These are phyloP conservation scores for Tremellales sp. DNA, from an alignment of 1,284 basidiomycete genomes.

Conservation along the genomic window DNA sequence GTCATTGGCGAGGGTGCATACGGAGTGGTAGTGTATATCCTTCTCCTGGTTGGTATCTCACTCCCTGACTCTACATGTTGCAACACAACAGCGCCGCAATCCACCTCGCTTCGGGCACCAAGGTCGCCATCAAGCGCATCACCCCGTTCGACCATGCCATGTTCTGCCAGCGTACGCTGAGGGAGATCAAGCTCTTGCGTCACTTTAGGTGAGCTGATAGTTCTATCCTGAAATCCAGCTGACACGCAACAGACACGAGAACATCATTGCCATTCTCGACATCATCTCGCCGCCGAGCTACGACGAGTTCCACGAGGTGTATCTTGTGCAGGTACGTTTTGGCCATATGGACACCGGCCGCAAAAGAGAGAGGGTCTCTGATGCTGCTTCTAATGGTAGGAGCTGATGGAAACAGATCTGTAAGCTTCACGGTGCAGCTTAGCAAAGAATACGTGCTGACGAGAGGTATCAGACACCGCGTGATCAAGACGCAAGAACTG, in stretches of 20 bases:
- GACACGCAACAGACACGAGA: constrained; percentile 33
- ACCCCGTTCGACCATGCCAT: constrained; percentile 88
- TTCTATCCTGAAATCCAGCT: not conserved
- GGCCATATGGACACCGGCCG: too few species aligned
- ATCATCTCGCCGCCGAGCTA: constrained; percentile 85
- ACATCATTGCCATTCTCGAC: constrained; percentile 94
- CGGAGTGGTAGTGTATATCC: constrained; percentile 67
- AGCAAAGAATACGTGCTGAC: constrained; percentile 5
- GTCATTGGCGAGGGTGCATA: constrained; percentile 82
- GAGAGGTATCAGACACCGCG: constrained; percentile 56
- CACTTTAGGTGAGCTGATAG: constrained; percentile 58
- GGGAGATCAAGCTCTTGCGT: constrained; percentile 84
- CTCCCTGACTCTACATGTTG: not conserved
- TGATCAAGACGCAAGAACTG: constrained; percentile 71
- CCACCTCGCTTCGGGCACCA: constrained; percentile 71
- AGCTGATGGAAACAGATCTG: constrained; percentile 74
- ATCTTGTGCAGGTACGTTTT: constrained; percentile 63
- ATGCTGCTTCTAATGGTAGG: constrained; percentile 50
- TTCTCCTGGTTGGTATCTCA: not conserved
- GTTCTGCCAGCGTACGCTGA: constrained; percentile 80
- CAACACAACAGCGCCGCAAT: constrained; percentile 61
- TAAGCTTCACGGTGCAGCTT: constrained; percentile 13
- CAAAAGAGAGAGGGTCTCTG: too few species aligned
- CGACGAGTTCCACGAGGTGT: constrained; percentile 82
- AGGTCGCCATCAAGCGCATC: constrained; percentile 88